These are phyloP conservation scores for Eucalyptus curtisii DNA, from an alignment of 345 rosid genomes.

Conservation along the genomic window DNA sequence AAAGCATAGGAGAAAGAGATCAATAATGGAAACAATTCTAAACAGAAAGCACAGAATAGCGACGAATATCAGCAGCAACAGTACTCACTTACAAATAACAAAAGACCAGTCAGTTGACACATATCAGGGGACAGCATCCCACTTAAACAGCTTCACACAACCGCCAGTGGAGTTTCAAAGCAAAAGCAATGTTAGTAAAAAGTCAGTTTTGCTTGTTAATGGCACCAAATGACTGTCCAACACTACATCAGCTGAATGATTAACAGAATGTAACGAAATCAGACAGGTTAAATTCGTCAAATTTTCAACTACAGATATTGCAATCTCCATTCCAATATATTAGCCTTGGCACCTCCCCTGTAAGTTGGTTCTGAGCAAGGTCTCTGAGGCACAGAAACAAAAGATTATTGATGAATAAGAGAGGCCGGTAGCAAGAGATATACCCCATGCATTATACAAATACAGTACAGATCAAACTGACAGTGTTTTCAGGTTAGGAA, in stretches of 20 bases:
- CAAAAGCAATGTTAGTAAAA: not conserved
- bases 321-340: constrained; percentile 88
- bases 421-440: not conserved
- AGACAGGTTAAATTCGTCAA: not conserved
- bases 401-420: not conserved
- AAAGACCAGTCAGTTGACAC: constrained; percentile 88
- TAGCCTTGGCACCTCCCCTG: constrained; percentile 74
- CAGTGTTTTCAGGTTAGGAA: constrained; percentile 78
- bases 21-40: not conserved
- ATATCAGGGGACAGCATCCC: constrained; percentile 79
- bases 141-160: constrained; percentile 49
- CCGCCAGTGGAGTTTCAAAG: constrained; percentile 29
- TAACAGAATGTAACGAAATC: not conserved
- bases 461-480: not conserved
- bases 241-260: not conserved
- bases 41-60: not conserved
- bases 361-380: constrained; percentile 69
- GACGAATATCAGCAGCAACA: not conserved
- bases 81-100: constrained; percentile 75
- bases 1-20: not conserved
- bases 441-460: not conserved
- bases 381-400: constrained; percentile 21
- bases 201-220: not conserved
- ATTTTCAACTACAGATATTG: constrained; percentile 52
- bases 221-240: not conserved